Conservation (phyloP, 2,329 filamentous ascomycete species). For the Ascochyta clinopodiicola region DNA sequence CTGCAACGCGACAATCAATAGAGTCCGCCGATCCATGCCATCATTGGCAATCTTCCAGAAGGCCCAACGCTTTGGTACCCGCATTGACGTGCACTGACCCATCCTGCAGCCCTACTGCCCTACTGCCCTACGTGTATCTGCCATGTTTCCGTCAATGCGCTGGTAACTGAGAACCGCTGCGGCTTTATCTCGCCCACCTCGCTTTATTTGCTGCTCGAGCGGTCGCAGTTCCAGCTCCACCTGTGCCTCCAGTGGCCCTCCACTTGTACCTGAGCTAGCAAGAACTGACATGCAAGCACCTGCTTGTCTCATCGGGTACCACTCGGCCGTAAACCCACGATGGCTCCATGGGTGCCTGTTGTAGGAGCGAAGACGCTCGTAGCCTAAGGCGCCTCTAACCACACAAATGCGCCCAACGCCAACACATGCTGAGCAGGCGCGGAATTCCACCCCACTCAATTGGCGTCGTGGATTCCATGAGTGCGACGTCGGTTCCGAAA, state of each 20-base stretch:
- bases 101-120: conserved; percentile 20
- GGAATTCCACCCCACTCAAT: too few relatives aligned
- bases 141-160: conserved; percentile 1
- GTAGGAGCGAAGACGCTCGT: background rate
- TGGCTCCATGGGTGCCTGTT: background rate
- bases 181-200: conserved; percentile 6
- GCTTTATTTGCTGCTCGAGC: background rate
- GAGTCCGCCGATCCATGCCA: conserved; percentile 9
- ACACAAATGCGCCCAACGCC: too few relatives aligned
- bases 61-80: conserved; percentile 12
- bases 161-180: conserved; percentile 5
- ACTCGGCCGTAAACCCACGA: background rate
- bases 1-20: background rate
- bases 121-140: background rate
- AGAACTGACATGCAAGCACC: background rate
- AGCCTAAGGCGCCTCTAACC: background rate
- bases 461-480: too few relatives aligned
- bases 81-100: conserved; percentile 18
- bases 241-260: background rate
- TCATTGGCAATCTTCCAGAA: conserved; percentile 24
- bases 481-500: too few relatives aligned
- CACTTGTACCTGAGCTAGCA: conserved; percentile 2
- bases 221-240: background rate
- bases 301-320: conserved; percentile 5
- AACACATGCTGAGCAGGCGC: too few relatives aligned